phyloP scores from a whole-genome alignment of 2,329 filamentous ascomycete genomes.

The Pseudocercospora pini-densiflorae region DNA sequence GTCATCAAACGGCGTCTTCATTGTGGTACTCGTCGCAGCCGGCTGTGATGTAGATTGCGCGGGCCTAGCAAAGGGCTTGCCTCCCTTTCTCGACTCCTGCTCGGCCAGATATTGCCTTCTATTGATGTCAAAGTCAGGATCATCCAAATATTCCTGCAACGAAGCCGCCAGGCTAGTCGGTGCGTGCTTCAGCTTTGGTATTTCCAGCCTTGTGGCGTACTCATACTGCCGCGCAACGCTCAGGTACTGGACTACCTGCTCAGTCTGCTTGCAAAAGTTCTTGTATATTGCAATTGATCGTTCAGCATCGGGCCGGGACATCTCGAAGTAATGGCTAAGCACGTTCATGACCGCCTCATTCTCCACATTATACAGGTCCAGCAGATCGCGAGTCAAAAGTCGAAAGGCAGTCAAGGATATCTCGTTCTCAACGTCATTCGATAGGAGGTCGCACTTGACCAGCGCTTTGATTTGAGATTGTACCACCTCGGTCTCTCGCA shows the following conservation, averaged over 20 bases:
- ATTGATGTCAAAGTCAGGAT: constrained; percentile 94
- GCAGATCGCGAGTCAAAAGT: constrained; percentile 83
- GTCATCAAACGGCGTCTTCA: constrained; percentile 39
- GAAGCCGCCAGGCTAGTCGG: constrained; percentile 88
- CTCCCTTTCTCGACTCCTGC: constrained; percentile 66
- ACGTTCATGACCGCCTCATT: constrained; percentile 99
- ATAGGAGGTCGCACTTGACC: constrained; percentile 87
- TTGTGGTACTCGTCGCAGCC: constrained; percentile 46
- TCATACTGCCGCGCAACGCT: constrained; percentile 87
- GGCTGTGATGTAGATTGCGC: constrained; percentile 39
- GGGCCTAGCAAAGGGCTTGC: constrained; percentile 43
- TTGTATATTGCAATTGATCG: constrained; percentile 91
- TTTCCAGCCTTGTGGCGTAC: constrained; percentile 87
- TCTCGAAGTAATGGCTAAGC: constrained; percentile 95
- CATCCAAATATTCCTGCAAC: constrained; percentile 91
- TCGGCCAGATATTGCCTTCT: constrained; percentile 89
- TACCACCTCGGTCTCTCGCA: constrained; percentile 89
- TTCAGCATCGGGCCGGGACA: constrained; percentile 93
- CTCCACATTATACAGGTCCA: constrained; percentile 90
- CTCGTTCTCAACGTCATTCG: constrained; percentile 90
- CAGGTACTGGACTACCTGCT: constrained; percentile 88
- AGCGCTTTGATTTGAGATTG: constrained; percentile 86
- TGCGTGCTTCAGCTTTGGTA: constrained; percentile 96
- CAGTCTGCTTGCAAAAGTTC: constrained; percentile 87
- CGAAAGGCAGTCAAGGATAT: constrained; percentile 95